These are phyloP conservation scores for Ophiostoma sp. DNA, from an alignment of 2,329 filamentous ascomycete species.

Conservation along the genomic window DNA sequence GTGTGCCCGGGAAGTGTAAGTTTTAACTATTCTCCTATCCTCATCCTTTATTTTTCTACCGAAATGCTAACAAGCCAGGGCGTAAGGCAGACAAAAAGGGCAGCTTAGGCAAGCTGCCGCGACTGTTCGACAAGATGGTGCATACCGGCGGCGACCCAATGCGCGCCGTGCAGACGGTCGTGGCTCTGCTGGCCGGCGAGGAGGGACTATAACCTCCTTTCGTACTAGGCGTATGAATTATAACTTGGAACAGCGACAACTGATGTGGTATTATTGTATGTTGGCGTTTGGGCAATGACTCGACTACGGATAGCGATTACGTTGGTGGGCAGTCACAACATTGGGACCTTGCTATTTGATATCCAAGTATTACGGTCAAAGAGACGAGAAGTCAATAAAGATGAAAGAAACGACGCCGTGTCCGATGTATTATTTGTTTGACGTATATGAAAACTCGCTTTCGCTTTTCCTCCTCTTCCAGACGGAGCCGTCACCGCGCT, in stretches of 20 bases:
- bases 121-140: slow-evolving; percentile 56
- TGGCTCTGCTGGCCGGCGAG: slow-evolving; percentile 53
- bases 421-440: slow-evolving; percentile 7
- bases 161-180: slow-evolving; percentile 53
- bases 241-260: no score
- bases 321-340: no score
- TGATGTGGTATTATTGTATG: no score
- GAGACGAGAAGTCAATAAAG: background rate
- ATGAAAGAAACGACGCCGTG: slow-evolving; percentile 4
- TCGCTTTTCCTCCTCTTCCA: background rate
- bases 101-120: slow-evolving; percentile 53
- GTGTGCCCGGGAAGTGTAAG: slow-evolving; percentile 60
- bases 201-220: background rate
- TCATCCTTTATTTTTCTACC: slow-evolving; percentile 21
- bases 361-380: background rate
- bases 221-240: no score
- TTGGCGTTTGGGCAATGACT: background rate
- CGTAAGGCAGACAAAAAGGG: slow-evolving; percentile 51
- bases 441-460: background rate
- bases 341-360: slow-evolving; percentile 3
- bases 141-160: slow-evolving; percentile 50
- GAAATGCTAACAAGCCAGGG: slow-evolving; percentile 41
- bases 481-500: background rate
- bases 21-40: slow-evolving; percentile 26
- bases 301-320: background rate